phyloP scores from a whole-genome alignment of 371 early-diverging fungal species.

The Catenaria anguillulae region DNA sequence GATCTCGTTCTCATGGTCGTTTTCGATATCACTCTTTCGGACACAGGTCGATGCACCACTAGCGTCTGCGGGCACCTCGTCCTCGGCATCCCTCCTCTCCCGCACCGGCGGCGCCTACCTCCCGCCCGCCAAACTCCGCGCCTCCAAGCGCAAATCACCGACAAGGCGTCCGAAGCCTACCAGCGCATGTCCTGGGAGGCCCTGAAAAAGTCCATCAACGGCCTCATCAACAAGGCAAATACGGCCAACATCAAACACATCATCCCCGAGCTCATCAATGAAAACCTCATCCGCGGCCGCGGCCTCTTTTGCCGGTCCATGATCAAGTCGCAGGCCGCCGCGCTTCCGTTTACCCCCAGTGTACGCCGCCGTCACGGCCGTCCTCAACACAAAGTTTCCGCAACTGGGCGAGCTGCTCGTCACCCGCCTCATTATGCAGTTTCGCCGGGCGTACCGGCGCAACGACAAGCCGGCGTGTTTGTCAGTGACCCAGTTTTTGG shows the following conservation, averaged over 20 bases:
- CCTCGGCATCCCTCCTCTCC: neutral
- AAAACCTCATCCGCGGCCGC: constrained; percentile 84
- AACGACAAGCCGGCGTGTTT: constrained; percentile 82
- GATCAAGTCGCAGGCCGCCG: constrained; percentile 86
- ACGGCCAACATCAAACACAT: constrained; percentile 78
- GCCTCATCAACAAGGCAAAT: constrained; percentile 88
- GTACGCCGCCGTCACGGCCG: constrained; percentile 73
- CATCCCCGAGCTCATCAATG: constrained; percentile 74
- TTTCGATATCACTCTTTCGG: too few species aligned
- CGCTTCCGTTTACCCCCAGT: constrained; percentile 82
- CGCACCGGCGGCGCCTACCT: constrained; percentile 71
- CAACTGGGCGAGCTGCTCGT: constrained; percentile 78
- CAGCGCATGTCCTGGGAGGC: constrained; percentile 92
- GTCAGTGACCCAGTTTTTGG: constrained; percentile 71
- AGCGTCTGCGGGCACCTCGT: too few species aligned
- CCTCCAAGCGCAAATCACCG: constrained; percentile 68
- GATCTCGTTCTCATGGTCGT: too few species aligned
- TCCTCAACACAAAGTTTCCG: constrained; percentile 88
- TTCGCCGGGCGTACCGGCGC: constrained; percentile 74
- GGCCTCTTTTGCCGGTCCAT: constrained; percentile 75
- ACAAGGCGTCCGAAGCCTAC: constrained; percentile 49
- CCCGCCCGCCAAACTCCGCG: constrained; percentile 72
- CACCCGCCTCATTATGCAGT: constrained; percentile 69
- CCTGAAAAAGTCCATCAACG: constrained; percentile 87
- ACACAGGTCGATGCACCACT: too few species aligned